Base-by-base conservation (phyloP, 1,284 basidiomycete genomes). In the Austropuccinia psidii region DNA sequence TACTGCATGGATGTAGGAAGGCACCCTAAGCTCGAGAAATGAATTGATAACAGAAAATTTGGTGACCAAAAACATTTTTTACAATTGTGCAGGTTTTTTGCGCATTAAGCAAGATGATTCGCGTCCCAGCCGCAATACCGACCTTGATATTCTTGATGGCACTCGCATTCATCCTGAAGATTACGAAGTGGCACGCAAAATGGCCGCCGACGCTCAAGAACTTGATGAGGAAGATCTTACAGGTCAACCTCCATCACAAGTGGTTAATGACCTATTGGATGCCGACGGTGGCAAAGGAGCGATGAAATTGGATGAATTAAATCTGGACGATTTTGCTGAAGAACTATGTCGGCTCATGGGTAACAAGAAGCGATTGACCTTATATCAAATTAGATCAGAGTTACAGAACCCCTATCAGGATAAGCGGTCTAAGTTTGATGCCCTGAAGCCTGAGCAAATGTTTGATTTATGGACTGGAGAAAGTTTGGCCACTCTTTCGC, bases 131-230 rank as follows among this genome's bases (percentile, higher is more conserved):
- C 78, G 80, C 6, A 85, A 88, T 75, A 84, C 86, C 13, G 81
- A 83, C 65, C 88, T 90, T 13, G 95, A 98, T 81, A 91, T 93
- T 4, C 84, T 99, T 55, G 96, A 99, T 80, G 88, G 89, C 79
- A 98, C 95, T 27, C 90, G 96, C 17, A 93, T 99, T 75, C 96
- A 99, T 81, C 93, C 93, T 0, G 93, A 97, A 81, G 95, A 98
- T 82, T 99, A 98, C 81, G 93, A 97, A 78, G 86, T 98, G 69
- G 95, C 96, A 1, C 88, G 93, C 55, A 98, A 98, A 84, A 98
- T 99, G 93, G 95, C 96, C 41, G 91, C 92, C 13, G 95, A 98
- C 81, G 93, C 95, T 7, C 86, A 98, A 29, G 95, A 97, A 79
- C 86, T 93, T 39, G 94, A 97, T 78, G 92, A 94, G 79, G 94